These are phyloP conservation scores for Pistacia vera DNA, from an alignment of 345 rosid species.

Conservation along the genomic window DNA sequence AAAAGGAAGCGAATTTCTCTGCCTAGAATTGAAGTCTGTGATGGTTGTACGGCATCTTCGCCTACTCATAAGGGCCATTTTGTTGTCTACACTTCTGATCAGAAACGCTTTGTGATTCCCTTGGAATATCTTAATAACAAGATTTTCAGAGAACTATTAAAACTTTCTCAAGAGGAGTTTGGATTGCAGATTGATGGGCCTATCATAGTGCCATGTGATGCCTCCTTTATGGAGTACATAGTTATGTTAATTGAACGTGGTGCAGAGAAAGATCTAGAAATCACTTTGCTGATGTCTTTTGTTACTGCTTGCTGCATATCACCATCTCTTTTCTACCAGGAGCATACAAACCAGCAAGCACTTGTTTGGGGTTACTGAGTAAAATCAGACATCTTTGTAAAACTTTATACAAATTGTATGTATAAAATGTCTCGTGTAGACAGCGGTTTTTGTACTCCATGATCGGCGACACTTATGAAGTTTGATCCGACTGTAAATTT, in stretches of 20 bases:
- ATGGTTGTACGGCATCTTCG: too few species aligned
- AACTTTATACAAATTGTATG: neutral
- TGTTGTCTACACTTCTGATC: too few species aligned
- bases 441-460: too few species aligned
- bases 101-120: too few species aligned
- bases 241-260: neutral
- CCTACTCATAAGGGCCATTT: too few species aligned
- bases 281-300: neutral
- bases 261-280: conserved; percentile 4
- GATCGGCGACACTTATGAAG: neutral
- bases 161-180: too few species aligned
- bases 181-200: too few species aligned
- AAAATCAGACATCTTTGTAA: neutral
- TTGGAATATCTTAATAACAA: too few species aligned
- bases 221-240: neutral
- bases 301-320: neutral
- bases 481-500: neutral
- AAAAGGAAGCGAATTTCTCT: neutral
- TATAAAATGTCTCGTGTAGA: neutral
- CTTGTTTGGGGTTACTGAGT: neutral
- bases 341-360: neutral
- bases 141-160: too few species aligned
- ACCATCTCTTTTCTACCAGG: neutral
- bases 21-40: too few species aligned
- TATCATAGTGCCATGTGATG: too few species aligned